These are phyloP conservation scores for Cladophialophora yegresii DNA, from an alignment of 2,329 filamentous ascomycete genomes.

Conservation along the genomic window DNA sequence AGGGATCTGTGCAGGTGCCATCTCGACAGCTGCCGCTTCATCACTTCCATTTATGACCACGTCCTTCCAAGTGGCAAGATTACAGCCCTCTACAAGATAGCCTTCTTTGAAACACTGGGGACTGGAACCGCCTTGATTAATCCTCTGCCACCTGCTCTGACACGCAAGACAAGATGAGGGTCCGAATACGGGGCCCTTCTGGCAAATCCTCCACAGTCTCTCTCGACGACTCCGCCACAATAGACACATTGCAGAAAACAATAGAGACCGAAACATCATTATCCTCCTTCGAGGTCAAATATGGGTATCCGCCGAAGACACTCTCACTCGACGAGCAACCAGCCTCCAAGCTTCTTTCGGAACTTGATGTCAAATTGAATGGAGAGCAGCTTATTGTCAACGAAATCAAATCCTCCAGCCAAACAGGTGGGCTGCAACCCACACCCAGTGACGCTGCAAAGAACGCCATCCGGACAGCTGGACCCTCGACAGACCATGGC, in stretches of 20 bases:
- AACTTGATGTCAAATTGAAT: slow-evolving; percentile 64
- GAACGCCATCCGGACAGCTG: neutral
- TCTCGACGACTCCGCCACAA: slow-evolving; percentile 64
- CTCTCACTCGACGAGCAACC: slow-evolving; percentile 62
- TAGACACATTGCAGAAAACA: slow-evolving; percentile 45
- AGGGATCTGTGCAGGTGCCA: neutral
- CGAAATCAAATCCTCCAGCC: slow-evolving; percentile 45
- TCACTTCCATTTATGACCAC: slow-evolving; percentile 18
- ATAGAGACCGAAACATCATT: slow-evolving; percentile 65
- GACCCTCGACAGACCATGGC: slow-evolving; percentile 3
- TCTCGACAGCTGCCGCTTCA: neutral
- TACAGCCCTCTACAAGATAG: neutral
- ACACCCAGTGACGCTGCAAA: neutral
- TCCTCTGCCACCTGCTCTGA: neutral
- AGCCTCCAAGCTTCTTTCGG: slow-evolving; percentile 52
- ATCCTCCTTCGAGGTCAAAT: slow-evolving; percentile 72
- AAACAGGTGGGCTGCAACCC: slow-evolving; percentile 6
- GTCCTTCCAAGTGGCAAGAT: slow-evolving; percentile 18
- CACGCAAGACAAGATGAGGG: slow-evolving; percentile 57
- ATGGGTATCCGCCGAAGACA: slow-evolving; percentile 75
- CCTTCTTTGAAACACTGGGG: neutral
- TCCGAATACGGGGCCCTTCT: slow-evolving; percentile 73
- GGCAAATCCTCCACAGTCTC: slow-evolving; percentile 68
- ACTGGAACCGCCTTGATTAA: slow-evolving; percentile 4
- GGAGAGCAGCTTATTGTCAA: slow-evolving; percentile 70